phyloP scores from a whole-genome alignment of 257 asterid species.

The Primulina tabacum region DNA sequence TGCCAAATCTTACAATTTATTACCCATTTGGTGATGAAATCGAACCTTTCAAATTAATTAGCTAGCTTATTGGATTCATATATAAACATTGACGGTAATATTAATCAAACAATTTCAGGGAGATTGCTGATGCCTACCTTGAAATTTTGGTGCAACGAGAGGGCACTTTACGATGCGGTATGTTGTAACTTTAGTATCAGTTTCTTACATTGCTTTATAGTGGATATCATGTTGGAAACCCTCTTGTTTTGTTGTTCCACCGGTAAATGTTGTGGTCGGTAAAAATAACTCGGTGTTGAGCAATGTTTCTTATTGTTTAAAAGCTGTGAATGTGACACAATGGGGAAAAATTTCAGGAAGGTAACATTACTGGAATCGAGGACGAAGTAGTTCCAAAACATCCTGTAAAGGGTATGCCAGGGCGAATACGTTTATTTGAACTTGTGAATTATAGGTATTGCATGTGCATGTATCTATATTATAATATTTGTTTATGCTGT shows the following conservation, averaged over 20 bases:
- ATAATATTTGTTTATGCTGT: constrained; percentile 11
- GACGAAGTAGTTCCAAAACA: constrained; percentile 28
- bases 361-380: constrained; percentile 42
- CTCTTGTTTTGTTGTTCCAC: no score
- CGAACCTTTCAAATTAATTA: not conserved
- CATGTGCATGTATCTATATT: not conserved
- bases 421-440: constrained; percentile 7
- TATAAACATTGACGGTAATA: not conserved
- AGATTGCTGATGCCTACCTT: constrained; percentile 62
- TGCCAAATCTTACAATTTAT: not conserved
- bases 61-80: not conserved
- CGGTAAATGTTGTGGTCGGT: no score
- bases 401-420: constrained; percentile 31
- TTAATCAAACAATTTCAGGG: constrained; percentile 37
- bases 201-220: not conserved
- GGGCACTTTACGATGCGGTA: constrained; percentile 54
- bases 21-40: no score
- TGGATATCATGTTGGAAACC: no score
- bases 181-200: constrained; percentile 18
- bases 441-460: constrained; percentile 8
- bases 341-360: constrained; percentile 40
- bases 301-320: constrained; percentile 1
- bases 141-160: constrained; percentile 79
- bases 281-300: no score
- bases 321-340: constrained; percentile 10